Base-by-base conservation (phyloP, 2,329 filamentous ascomycete species). In the Byssochlamys sp. region DNA sequence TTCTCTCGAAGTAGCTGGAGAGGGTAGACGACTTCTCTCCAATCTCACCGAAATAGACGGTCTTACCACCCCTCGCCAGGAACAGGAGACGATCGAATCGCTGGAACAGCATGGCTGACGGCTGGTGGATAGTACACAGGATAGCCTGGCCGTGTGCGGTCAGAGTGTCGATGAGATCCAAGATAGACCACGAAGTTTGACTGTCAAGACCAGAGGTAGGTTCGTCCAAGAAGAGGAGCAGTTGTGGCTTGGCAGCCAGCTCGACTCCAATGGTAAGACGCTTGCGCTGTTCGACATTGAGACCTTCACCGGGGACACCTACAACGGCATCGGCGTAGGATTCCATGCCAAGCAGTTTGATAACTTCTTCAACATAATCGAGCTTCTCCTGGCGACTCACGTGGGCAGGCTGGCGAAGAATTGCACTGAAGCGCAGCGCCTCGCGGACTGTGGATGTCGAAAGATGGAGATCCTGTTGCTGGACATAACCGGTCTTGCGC, bases 391-490 rank as follows among this genome's bases (percentile, higher is more conserved):
- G 72, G 10, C 78, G 79, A 1, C 88, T 79, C 3, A 90, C 81
- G n/a, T 85, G 78, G 33, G 82, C 82, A 0, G 91, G 89, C 66
- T 96, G 91, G 55, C 91, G 87, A 14, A 96, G 83, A 27, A 92
- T 73, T 14, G 91, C 91, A 63, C 86, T 90, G 73, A 96, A 96
- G 62, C 84, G 84, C 26, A 96, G 79, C 7, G 90, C 89, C 72
- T 96, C 91, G 55, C 91, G 86, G 45, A 96, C 91, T 1, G 91
- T 96, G 0, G 87, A 84, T 0, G 90, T 95, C 51, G 86, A 80
- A 45, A 95, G 78, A 70, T 96, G 91, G 6, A 96, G 79, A 81
- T 95, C 91, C 69, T 95, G 90, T 69, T 95, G 90, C 68, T 95
- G 89, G 39, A 91, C 90, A 65, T 73, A 73, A 5, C 70, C 70